Conservation (phyloP, 495 filamentous ascomycete genomes). For the Tuber borchii region DNA sequence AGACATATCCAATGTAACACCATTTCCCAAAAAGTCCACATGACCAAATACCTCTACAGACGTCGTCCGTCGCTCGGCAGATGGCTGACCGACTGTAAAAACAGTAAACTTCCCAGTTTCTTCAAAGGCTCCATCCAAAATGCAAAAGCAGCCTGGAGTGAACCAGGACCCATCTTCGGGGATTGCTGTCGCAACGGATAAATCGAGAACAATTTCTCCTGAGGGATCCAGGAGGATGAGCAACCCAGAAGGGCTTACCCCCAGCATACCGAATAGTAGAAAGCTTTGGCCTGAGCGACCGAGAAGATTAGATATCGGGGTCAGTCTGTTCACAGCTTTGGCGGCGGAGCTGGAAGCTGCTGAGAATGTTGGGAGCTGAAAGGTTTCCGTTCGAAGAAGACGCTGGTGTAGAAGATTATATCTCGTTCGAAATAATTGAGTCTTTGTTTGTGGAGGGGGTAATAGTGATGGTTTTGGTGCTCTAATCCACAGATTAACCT, state of each 20-base stretch:
- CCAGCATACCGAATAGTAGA: constrained; percentile 78
- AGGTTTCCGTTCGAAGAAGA: constrained; percentile 83
- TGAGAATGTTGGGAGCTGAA: constrained; percentile 68
- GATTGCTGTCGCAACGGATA: constrained; percentile 71
- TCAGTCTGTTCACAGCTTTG: constrained; percentile 75
- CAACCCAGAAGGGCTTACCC: constrained; percentile 71
- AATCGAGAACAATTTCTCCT: constrained; percentile 75
- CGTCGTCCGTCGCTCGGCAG: constrained; percentile 72
- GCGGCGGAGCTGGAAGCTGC: constrained; percentile 52
- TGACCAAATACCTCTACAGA: constrained; percentile 87
- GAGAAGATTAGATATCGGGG: constrained; percentile 85
- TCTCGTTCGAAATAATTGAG: constrained; percentile 74
- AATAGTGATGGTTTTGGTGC: constrained; percentile 66
- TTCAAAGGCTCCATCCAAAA: constrained; percentile 90
- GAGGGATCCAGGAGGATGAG: constrained; percentile 78
- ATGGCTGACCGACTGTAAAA: constrained; percentile 81
- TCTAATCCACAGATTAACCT: constrained; percentile 41
- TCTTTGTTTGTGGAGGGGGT: constrained; percentile 73
- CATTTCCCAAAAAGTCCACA: constrained; percentile 79
- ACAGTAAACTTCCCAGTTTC: constrained; percentile 87
- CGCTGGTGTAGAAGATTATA: constrained; percentile 88
- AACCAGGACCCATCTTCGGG: constrained; percentile 87
- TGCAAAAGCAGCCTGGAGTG: constrained; percentile 85
- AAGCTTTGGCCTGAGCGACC: constrained; percentile 79
- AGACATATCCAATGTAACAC: constrained; percentile 36